Percentiles rank a stretch among this genome's conserved stretches.
These are phyloP conservation scores for Melampsora medusae DNA, from an alignment of 1,284 basidiomycete genomes.

Conservation along the genomic window DNA sequence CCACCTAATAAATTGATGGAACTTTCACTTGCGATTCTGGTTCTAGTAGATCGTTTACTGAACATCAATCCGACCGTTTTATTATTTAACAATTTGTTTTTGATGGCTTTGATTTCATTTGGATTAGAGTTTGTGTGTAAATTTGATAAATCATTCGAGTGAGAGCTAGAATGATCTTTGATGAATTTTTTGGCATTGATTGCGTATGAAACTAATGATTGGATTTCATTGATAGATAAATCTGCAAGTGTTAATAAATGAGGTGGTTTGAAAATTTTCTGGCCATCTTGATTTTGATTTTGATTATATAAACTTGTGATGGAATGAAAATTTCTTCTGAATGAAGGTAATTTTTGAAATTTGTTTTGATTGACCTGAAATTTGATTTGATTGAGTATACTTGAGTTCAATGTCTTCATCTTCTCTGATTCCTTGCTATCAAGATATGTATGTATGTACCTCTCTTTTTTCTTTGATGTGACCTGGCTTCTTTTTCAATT, in stretches of 20 bases:
- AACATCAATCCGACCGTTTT: constrained; percentile 88
- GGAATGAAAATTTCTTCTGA: too few species aligned
- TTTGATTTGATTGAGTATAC: too few species aligned
- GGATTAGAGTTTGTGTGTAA: constrained; percentile 64
- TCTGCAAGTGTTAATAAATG: constrained; percentile 83
- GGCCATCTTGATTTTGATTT: not conserved
- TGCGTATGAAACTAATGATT: constrained; percentile 65
- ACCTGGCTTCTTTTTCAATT: too few species aligned
- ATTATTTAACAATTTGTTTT: constrained; percentile 61
- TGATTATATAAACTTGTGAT: too few species aligned
- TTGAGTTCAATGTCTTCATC: too few species aligned
- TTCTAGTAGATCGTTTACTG: constrained; percentile 88
- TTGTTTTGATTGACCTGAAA: too few species aligned
- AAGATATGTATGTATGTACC: too few species aligned
- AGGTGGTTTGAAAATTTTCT: constrained; percentile 55
- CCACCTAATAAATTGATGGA: constrained; percentile 72
- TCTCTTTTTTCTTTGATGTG: too few species aligned
- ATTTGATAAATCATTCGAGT: constrained; percentile 47
- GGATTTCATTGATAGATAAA: constrained; percentile 69
- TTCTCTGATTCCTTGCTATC: too few species aligned
- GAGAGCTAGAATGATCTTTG: constrained; percentile 5
- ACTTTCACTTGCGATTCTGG: constrained; percentile 84
- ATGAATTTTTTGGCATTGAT: constrained; percentile 62
- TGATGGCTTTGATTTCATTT: constrained; percentile 49
- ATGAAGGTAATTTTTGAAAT: too few species aligned